Evolutionary conservation across 495 filamentous ascomycete species (phyloP).

Genomic region (Aspergillus avenaceus): DNA sequence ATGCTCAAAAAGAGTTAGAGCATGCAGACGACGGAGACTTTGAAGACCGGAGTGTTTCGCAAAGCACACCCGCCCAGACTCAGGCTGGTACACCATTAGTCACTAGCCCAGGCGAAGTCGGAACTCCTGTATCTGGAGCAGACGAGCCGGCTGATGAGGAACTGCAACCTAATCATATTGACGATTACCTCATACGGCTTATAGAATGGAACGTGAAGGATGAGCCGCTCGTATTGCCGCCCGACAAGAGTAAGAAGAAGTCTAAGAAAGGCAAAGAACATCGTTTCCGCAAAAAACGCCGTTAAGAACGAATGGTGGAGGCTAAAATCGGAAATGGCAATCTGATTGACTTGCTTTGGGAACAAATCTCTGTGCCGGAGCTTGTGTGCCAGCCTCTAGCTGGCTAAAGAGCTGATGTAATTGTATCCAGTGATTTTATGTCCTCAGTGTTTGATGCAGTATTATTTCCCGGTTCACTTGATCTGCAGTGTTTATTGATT

Average conservation of each 20-base stretch:
- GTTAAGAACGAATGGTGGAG: no score
- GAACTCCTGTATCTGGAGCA: conserved; percentile 13
- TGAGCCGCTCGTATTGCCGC: conserved; percentile 72
- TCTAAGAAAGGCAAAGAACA: conserved; percentile 71
- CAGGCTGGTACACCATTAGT: conserved; percentile 29
- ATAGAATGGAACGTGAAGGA: conserved; percentile 76
- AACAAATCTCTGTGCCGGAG: no score
- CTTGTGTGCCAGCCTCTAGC: no score
- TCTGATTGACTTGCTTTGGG: background rate
- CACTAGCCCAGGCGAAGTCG: conserved; percentile 12
- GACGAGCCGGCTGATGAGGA: conserved; percentile 36
- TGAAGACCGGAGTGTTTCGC: conserved; percentile 60
- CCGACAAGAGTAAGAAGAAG: conserved; percentile 77
- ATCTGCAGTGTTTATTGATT: background rate
- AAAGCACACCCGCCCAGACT: conserved; percentile 28
- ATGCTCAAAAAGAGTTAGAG: conserved; percentile 82
- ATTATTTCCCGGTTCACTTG: no score
- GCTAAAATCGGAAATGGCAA: background rate
- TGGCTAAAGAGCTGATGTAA: background rate
- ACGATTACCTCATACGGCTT: conserved; percentile 79
- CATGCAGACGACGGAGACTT: conserved; percentile 90
- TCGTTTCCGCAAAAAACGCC: conserved; percentile 39
- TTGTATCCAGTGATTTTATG: no score
- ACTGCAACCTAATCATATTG: conserved; percentile 53
- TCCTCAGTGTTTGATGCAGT: no score